phyloP scores from a whole-genome alignment of 1,139 yeast genomes.

The Candida buenavistaensis region DNA sequence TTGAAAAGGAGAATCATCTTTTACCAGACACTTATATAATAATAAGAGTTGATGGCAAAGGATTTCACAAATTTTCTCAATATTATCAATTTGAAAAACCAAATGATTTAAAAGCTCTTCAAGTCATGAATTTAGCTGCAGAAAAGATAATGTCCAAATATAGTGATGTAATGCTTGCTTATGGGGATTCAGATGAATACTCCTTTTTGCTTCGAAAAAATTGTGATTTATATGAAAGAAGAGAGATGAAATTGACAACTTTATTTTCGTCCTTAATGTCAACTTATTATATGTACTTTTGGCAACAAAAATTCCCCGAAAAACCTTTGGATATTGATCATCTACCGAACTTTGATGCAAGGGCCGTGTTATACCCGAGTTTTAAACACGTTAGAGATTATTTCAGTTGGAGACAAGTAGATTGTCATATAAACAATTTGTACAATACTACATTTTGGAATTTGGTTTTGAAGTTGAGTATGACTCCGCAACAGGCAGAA shows the following conservation, averaged over 20 bases:
- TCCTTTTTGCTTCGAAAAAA: conserved; percentile 69
- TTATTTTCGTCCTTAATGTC: conserved; percentile 83
- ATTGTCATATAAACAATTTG: conserved; percentile 91
- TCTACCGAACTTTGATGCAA: conserved; percentile 86
- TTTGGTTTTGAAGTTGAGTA: conserved; percentile 67
- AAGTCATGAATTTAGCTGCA: conserved; percentile 84
- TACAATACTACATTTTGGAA: conserved; percentile 95
- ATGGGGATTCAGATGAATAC: conserved; percentile 95
- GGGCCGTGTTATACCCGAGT: conserved; percentile 86
- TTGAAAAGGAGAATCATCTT: conserved; percentile 72
- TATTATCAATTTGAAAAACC: conserved; percentile 80
- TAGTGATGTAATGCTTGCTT: conserved; percentile 77
- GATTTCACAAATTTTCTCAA: conserved; percentile 83
- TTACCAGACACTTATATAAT: conserved; percentile 82
- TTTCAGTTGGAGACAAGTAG: conserved; percentile 94
- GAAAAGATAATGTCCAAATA: conserved; percentile 56
- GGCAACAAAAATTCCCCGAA: conserved; percentile 63
- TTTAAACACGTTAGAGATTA: conserved; percentile 67
- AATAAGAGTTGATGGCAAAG: conserved; percentile 89
- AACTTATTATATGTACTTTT: conserved; percentile 65
- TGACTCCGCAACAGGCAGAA: conserved; percentile 80
- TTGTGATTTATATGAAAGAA: conserved; percentile 72
- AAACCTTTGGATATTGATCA: conserved; percentile 26
- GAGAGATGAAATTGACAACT: conserved; percentile 77
- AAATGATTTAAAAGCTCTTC: conserved; percentile 74